A percentile compares a stretch with the other conserved stretches of the same genome.
These are phyloP conservation scores for Austropuccinia psidii DNA, from an alignment of 1,284 basidiomycete species.

Conservation along the genomic window DNA sequence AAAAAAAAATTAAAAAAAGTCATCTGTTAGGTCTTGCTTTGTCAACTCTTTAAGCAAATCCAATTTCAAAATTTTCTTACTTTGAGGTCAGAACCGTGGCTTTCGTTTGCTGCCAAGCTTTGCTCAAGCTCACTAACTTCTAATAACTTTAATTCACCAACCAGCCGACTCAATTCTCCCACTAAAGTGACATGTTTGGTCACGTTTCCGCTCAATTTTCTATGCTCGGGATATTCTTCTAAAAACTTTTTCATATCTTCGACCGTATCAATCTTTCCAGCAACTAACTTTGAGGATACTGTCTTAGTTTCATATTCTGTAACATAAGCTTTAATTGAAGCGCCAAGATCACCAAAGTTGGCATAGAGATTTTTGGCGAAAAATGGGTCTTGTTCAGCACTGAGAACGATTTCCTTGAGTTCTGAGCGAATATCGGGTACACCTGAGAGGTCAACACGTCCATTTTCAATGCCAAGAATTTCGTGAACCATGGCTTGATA, in stretches of 20 bases:
- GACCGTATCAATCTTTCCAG: constrained; percentile 76
- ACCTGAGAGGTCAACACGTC: constrained; percentile 72
- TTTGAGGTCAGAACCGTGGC: constrained; percentile 68
- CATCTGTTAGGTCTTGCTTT: too few relatives aligned
- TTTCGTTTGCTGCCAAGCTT: constrained; percentile 83
- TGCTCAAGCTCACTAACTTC: constrained; percentile 94
- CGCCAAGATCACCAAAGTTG: constrained; percentile 95
- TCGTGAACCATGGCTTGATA: constrained; percentile 99
- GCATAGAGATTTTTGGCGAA: constrained; percentile 84
- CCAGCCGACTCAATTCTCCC: constrained; percentile 84
- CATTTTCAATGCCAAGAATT: constrained; percentile 85
- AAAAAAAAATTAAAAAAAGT: constrained; percentile 38
- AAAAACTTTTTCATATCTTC: constrained; percentile 96
- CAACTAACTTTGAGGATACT: constrained; percentile 53
- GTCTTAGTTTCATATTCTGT: constrained; percentile 85
- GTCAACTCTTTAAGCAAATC: not conserved
- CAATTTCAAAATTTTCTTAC: constrained; percentile 50
- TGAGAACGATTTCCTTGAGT: constrained; percentile 88
- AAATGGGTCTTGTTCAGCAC: constrained; percentile 85
- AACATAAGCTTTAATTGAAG: constrained; percentile 85
- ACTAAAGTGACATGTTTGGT: constrained; percentile 96
- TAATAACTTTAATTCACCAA: constrained; percentile 74
- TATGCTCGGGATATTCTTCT: constrained; percentile 97
- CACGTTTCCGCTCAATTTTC: constrained; percentile 92
- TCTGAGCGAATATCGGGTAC: constrained; percentile 84